Evolutionary conservation across 2,329 filamentous ascomycete genomes (phyloP).

Genomic region (Trichocomaceae sp.): DNA sequence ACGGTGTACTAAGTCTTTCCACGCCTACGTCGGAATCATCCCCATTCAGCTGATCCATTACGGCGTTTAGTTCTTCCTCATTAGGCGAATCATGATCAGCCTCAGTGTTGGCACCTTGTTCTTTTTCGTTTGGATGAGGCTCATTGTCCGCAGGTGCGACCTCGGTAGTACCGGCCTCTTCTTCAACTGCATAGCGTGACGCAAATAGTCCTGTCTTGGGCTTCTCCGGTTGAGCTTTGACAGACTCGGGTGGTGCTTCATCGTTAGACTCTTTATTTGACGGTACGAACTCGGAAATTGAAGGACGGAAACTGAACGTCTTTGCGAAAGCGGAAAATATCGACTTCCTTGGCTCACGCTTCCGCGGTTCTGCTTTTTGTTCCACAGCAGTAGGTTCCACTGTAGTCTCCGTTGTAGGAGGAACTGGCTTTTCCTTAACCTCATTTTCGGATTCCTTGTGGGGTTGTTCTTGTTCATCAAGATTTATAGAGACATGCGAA

Average conservation of each 20-base stretch:
- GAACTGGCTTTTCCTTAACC: slow-evolving; percentile 8
- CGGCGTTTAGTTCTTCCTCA: slow-evolving; percentile 73
- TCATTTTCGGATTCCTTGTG: slow-evolving; percentile 3
- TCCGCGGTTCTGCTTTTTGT: slow-evolving; percentile 21
- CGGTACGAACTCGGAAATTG: slow-evolving; percentile 26
- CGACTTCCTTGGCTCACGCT: slow-evolving; percentile 36
- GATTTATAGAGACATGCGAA: slow-evolving; percentile 9
- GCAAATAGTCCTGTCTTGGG: slow-evolving; percentile 25
- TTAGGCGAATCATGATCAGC: slow-evolving; percentile 30
- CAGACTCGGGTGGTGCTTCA: slow-evolving; percentile 11
- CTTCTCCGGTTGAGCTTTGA: slow-evolving; percentile 15
- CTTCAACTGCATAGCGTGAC: slow-evolving; percentile 28
- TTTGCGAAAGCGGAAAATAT: slow-evolving; percentile 65
- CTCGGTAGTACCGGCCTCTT: slow-evolving; percentile 1
- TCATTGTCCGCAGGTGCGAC: slow-evolving; percentile 9
- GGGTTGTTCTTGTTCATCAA: slow-evolving; percentile 3
- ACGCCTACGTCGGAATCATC: slow-evolving; percentile 67
- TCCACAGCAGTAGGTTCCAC: slow-evolving; percentile 18
- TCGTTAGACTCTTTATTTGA: slow-evolving; percentile 11
- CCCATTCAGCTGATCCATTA: slow-evolving; percentile 79
- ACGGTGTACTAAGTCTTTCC: slow-evolving; percentile 50
- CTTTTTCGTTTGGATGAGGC: slow-evolving; percentile 6
- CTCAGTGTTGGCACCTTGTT: slow-evolving; percentile 1
- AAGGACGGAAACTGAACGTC: slow-evolving; percentile 54
- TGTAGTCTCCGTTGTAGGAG: slow-evolving; percentile 9